Base-by-base conservation (phyloP, 225 moss, liverwort and hornwort genomes). In the Polytrichum commune region DNA sequence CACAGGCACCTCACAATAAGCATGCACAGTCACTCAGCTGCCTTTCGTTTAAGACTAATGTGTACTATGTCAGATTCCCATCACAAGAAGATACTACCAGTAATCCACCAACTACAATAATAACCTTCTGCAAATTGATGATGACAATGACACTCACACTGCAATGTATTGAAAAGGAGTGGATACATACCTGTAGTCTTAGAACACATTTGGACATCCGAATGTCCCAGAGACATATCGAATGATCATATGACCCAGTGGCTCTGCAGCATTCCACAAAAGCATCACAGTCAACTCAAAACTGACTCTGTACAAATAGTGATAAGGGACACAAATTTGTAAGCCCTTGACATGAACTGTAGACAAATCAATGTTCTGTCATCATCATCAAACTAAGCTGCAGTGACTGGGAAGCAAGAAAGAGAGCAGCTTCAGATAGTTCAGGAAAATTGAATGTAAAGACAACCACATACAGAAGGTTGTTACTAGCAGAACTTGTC, bases 181-280 rank as follows among this genome's bases (percentile, higher is more conserved):
- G 13, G 46, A 46, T 46, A 46, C 69, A 56, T 30, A 93, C 93
- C 91, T 93, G 82, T 27, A 98, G 64, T 66, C 87, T 80, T 63
- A 98, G 77, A 66, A 91, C 77, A 72, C 81, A 88, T 75, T 93
- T 93, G 18, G 89, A 66, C 27, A 85, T 79, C 63, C 95, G 93
- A 9, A 85, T 68, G 62, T 98, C 98, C 98, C 98, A 99, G 28
- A 99, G 85, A n/a, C 91, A 81, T 62, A 99, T 83, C 18, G 95
- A 81, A 70, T 99, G 98, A 88, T 99, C 98, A 69, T 99, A 99
- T n/a, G 95, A 91, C 55, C 98, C 98, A 61, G 95, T 87, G 53
- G 90, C 98, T 92, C 94, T 94, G 77, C 64, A 75, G 80, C 33
- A 84, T 55, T 65, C 24, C 58, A 58, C 9, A 58, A 23, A 22